Conservation (phyloP, 495 filamentous ascomycete genomes). For the Viridothelium virens region DNA sequence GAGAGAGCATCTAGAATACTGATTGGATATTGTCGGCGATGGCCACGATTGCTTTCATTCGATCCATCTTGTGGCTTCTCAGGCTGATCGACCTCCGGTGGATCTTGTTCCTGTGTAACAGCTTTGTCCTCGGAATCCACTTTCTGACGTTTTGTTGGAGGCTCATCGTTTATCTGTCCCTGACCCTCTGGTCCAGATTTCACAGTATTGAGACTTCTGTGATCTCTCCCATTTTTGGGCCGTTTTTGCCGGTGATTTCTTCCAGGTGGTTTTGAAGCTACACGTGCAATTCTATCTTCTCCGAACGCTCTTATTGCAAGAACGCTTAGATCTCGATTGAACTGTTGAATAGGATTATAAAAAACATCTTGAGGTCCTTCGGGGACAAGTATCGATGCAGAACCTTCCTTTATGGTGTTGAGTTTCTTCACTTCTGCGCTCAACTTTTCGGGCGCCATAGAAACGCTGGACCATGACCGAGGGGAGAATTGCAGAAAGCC, state of each 20-base stretch:
- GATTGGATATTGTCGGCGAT: constrained; percentile 40
- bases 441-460: background rate
- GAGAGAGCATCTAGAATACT: constrained; percentile 91
- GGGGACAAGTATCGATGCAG: background rate
- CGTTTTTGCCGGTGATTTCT: background rate
- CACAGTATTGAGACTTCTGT: background rate
- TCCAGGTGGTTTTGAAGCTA: background rate
- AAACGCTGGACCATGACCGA: background rate
- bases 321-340: constrained; percentile 91
- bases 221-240: background rate
- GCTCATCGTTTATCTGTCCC: background rate
- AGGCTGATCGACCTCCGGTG: background rate
- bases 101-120: background rate
- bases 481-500: background rate
- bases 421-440: constrained; percentile 26
- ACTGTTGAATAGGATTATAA: constrained; percentile 98
- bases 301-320: constrained; percentile 80
- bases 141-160: background rate
- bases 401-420: constrained; percentile 1
- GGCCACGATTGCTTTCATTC: background rate
- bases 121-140: background rate
- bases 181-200: background rate
- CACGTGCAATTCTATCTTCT: constrained; percentile 42
- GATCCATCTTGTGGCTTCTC: background rate
- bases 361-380: constrained; percentile 64